These are phyloP conservation scores for Globisporangium spinosum DNA, from an alignment of 352 stramenopile species.

Conservation along the genomic window DNA sequence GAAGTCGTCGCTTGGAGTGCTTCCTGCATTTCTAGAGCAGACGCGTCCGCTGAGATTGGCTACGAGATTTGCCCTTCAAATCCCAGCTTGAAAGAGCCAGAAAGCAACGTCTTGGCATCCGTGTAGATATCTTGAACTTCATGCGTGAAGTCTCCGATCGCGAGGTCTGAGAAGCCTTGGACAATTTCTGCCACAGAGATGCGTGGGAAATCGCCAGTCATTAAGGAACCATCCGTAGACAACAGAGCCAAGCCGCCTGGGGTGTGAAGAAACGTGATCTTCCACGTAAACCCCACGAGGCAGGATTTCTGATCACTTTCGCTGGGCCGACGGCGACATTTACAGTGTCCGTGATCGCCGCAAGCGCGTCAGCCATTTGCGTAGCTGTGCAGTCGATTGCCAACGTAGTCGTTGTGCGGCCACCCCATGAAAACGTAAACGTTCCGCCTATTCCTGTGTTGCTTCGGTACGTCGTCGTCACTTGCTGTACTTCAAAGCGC, in stretches of 20 bases:
- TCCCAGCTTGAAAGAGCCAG: slow-evolving; percentile 83
- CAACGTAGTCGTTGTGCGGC: slow-evolving; percentile 57
- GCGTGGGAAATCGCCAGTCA: slow-evolving; percentile 86
- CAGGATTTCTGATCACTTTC: slow-evolving; percentile 48
- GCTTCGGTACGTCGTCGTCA: slow-evolving; percentile 63
- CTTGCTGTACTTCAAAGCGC: slow-evolving; percentile 89
- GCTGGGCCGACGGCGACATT: slow-evolving; percentile 78
- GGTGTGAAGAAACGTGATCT: slow-evolving; percentile 88
- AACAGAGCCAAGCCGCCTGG: slow-evolving; percentile 87
- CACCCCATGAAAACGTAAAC: slow-evolving; percentile 92
- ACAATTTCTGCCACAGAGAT: slow-evolving; percentile 80
- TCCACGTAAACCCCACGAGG: slow-evolving; percentile 90
- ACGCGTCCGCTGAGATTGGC: slow-evolving; percentile 69
- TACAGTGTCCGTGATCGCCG: slow-evolving; percentile 70
- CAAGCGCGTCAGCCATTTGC: slow-evolving; percentile 75
- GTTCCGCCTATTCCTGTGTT: slow-evolving; percentile 69
- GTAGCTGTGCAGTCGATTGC: slow-evolving; percentile 61
- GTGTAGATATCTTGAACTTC: slow-evolving; percentile 92
- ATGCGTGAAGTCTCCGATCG: slow-evolving; percentile 91
- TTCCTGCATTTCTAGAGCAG: slow-evolving; percentile 83
- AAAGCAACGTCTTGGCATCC: slow-evolving; percentile 44
- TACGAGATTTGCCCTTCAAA: slow-evolving; percentile 88
- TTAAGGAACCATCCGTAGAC: slow-evolving; percentile 67
- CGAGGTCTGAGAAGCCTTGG: slow-evolving; percentile 82
- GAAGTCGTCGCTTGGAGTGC: slow-evolving; percentile 67